phyloP scores from a whole-genome alignment of 805 yeast genomes.

The Nakazawaea ambrosiae region DNA sequence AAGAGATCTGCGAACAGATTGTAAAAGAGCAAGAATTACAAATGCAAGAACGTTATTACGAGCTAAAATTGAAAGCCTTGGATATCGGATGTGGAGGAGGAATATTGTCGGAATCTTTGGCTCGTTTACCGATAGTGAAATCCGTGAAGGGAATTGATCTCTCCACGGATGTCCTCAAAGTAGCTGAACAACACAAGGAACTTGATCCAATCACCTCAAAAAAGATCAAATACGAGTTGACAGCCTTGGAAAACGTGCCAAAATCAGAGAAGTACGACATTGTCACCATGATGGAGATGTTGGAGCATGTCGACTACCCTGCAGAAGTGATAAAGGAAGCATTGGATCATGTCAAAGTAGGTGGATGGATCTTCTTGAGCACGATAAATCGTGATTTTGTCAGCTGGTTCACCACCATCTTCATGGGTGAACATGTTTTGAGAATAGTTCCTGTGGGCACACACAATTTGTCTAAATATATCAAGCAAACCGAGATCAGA shows the following conservation, averaged over 20 bases:
- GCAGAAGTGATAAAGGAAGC: conserved; percentile 65
- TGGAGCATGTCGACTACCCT: conserved; percentile 92
- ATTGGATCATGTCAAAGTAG: conserved; percentile 58
- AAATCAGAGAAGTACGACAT: conserved; percentile 52
- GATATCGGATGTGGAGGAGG: conserved; percentile 99
- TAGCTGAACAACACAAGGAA: conserved; percentile 63
- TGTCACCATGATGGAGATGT: conserved; percentile 87
- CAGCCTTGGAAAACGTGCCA: conserved; percentile 53
- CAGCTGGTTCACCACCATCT: conserved; percentile 89
- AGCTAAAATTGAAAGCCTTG: conserved; percentile 44
- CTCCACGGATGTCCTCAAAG: conserved; percentile 72
- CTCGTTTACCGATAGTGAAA: conserved; percentile 58
- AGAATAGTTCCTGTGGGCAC: conserved; percentile 88
- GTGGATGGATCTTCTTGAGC: conserved; percentile 81
- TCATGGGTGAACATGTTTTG: conserved; percentile 78
- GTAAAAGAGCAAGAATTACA: conserved; percentile 41
- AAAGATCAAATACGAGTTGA: conserved; percentile 54
- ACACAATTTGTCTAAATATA: conserved; percentile 81
- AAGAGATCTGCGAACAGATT: conserved; percentile 39
- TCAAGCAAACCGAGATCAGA: conserved; percentile 64
- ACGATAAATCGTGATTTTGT: conserved; percentile 86
- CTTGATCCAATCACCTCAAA: conserved; percentile 56
- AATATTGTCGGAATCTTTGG: conserved; percentile 77
- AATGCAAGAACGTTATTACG: conserved; percentile 28
- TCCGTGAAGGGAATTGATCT: conserved; percentile 79